A percentile compares a stretch with the other conserved stretches of the same genome.
Evolutionary conservation across 1,284 basidiomycete genomes (phyloP).

Genomic region (Coriolopsis trogii): DNA sequence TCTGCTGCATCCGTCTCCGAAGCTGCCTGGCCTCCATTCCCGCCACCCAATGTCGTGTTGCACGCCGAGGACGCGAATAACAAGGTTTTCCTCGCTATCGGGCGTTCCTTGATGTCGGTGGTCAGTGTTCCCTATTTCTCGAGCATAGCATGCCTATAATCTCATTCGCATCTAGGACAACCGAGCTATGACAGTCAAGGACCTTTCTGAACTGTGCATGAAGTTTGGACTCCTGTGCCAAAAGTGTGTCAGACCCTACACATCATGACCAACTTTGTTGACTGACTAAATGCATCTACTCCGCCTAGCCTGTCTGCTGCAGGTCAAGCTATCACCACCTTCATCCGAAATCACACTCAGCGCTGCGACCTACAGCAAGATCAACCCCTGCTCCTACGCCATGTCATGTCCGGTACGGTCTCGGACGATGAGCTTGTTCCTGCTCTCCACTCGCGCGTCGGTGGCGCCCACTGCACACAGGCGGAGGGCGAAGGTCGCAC

Average conservation of each 20-base stretch:
- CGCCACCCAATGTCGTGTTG: slow-evolving; percentile 61
- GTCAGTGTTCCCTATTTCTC: slow-evolving; percentile 45
- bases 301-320: slow-evolving; percentile 66
- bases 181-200: slow-evolving; percentile 81
- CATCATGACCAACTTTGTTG: not conserved
- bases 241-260: slow-evolving; percentile 54
- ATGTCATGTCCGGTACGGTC: slow-evolving; percentile 67
- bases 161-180: slow-evolving; percentile 53
- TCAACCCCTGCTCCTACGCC: slow-evolving; percentile 71
- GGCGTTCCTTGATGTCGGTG: slow-evolving; percentile 69
- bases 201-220: slow-evolving; percentile 71
- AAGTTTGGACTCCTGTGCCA: slow-evolving; percentile 68
- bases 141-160: slow-evolving; percentile 7
- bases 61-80: slow-evolving; percentile 72
- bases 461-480: slow-evolving; percentile 59
- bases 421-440: slow-evolving; percentile 74
- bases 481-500: slow-evolving; percentile 46
- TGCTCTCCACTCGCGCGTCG: slow-evolving; percentile 67
- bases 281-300: slow-evolving; percentile 5
- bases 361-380: slow-evolving; percentile 73
- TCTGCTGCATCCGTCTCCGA: slow-evolving; percentile 11
- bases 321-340: slow-evolving; percentile 77
- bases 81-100: slow-evolving; percentile 73
- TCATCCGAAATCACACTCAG: slow-evolving; percentile 69
- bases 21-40: slow-evolving; percentile 46